Evolutionary conservation across 1,284 basidiomycete genomes (phyloP).

Genomic region (Flammula alnicola): DNA sequence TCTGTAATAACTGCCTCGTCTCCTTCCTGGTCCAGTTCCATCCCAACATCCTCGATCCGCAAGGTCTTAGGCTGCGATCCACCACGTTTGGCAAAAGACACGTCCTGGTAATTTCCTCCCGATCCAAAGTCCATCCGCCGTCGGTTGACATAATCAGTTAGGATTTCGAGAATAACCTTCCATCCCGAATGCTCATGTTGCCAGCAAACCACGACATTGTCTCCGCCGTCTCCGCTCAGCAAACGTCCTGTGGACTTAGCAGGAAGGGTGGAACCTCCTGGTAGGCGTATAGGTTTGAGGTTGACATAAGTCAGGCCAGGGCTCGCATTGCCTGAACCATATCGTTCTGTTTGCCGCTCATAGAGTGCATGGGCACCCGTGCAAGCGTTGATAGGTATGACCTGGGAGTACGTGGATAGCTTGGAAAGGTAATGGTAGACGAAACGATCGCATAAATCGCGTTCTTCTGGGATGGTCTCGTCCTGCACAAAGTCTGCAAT

Average conservation of each 20-base stretch:
- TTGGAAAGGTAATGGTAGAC: constrained; percentile 77
- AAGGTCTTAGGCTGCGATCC: constrained; percentile 46
- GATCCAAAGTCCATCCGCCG: constrained; percentile 47
- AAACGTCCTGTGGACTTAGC: constrained; percentile 71
- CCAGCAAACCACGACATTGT: constrained; percentile 81
- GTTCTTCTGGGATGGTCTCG: constrained; percentile 41
- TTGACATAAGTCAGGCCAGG: constrained; percentile 69
- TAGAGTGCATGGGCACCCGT: constrained; percentile 70
- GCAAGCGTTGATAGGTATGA: constrained; percentile 65
- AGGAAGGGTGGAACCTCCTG: constrained; percentile 75
- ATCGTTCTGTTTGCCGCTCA: constrained; percentile 66
- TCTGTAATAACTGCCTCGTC: constrained; percentile 71
- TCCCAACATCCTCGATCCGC: constrained; percentile 68
- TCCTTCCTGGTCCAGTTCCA: constrained; percentile 60
- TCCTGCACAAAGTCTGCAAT: constrained; percentile 51
- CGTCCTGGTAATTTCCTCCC: constrained; percentile 50
- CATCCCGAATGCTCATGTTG: constrained; percentile 81
- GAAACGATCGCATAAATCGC: constrained; percentile 60
- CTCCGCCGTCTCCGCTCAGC: constrained; percentile 72
- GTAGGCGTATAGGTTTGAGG: constrained; percentile 68
- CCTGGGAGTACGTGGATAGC: constrained; percentile 78
- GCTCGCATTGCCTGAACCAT: constrained; percentile 55
- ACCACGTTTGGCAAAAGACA: constrained; percentile 52
- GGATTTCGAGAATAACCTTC: constrained; percentile 78
- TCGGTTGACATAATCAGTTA: constrained; percentile 73